Conservation (phyloP, 2,329 filamentous ascomycete genomes). For the Colletotrichum gloeosporioides region DNA sequence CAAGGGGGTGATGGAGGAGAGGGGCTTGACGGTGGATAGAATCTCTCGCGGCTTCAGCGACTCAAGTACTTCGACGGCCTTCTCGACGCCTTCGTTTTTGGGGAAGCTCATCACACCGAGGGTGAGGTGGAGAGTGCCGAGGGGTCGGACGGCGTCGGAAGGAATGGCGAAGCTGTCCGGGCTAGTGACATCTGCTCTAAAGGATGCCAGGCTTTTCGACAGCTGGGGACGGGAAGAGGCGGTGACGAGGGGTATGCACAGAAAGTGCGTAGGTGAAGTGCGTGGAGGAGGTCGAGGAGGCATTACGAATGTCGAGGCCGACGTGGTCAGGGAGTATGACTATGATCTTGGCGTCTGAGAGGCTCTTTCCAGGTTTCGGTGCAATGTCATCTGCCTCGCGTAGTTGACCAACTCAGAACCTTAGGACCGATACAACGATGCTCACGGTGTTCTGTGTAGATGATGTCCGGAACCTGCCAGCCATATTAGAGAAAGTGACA, state of each 20-base stretch:
- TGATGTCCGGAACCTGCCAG: background rate
- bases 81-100: conserved; percentile 47
- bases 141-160: conserved; percentile 71
- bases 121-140: conserved; percentile 84
- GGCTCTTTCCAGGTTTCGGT: background rate
- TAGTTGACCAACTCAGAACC: background rate
- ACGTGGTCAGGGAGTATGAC: background rate
- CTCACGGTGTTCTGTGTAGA: background rate
- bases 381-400: background rate
- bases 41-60: conserved; percentile 44
- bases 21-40: conserved; percentile 31
- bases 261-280: conserved; percentile 71
- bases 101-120: conserved; percentile 83
- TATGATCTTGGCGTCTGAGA: background rate
- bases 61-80: conserved; percentile 45
- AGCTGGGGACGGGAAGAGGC: conserved; percentile 67
- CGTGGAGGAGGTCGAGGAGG: conserved; percentile 37
- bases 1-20: conserved; percentile 20
- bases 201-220: conserved; percentile 63
- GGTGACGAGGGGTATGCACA: conserved; percentile 76
- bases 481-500: background rate
- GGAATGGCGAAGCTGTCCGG: conserved; percentile 59
- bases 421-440: background rate
- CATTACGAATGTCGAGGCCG: conserved; percentile 32
- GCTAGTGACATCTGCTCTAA: conserved; percentile 62